Evolutionary conservation across 108 stramenopile genomes (phyloP).

Genomic region (Licmophora abbreviata): DNA sequence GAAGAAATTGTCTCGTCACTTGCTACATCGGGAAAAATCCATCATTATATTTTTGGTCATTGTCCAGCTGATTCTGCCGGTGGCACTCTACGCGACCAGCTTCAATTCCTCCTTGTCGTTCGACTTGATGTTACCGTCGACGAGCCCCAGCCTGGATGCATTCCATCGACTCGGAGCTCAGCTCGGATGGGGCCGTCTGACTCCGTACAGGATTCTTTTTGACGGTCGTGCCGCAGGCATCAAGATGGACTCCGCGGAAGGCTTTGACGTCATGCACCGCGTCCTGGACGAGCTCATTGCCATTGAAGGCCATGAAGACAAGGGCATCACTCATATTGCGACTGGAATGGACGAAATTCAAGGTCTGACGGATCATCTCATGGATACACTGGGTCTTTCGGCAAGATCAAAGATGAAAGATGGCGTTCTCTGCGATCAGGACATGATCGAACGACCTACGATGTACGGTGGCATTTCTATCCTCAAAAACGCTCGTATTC

Average conservation of each 20-base stretch:
- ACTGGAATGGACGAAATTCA: too few species aligned
- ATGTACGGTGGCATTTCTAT: background rate
- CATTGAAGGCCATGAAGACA: background rate
- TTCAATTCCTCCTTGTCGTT: constrained; percentile 13
- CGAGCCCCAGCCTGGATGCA: constrained; percentile 1
- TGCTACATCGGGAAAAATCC: constrained; percentile 15
- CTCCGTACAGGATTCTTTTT: constrained; percentile 23
- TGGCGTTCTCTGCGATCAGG: background rate
- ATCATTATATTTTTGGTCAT: constrained; percentile 10
- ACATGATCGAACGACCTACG: background rate
- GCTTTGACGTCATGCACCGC: constrained; percentile 18
- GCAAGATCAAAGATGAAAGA: background rate
- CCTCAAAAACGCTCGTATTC: too few species aligned
- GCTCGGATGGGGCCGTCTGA: constrained; percentile 13
- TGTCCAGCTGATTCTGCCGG: constrained; percentile 10
- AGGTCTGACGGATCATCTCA: too few species aligned
- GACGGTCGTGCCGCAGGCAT: constrained; percentile 11
- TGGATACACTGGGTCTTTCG: background rate
- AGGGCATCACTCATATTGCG: background rate
- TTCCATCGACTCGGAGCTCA: constrained; percentile 6
- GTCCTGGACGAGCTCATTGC: constrained; percentile 9
- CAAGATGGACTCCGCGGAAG: constrained; percentile 11
- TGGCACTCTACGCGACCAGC: constrained; percentile 1
- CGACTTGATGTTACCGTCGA: constrained; percentile 13
- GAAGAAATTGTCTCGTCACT: background rate